Base-by-base conservation (phyloP, 1,139 yeast species). In the Saccharomyces hybrid region DNA sequence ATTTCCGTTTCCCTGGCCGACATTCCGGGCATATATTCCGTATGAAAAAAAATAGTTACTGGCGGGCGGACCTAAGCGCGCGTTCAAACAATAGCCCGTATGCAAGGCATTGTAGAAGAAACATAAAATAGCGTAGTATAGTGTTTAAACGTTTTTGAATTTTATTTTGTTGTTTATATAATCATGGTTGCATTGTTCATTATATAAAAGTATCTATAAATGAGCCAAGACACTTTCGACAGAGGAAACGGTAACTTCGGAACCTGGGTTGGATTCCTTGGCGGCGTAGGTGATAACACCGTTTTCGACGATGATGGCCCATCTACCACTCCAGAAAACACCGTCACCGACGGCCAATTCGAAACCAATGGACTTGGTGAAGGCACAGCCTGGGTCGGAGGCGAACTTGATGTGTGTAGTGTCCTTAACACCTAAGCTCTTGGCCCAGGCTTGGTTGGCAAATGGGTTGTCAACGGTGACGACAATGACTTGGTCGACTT, bases 381-480 rank as follows among this genome's bases (percentile, higher is more conserved):
- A 83, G 42, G 73, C 72, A 51, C 85, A 85, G 56, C 79, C 79
- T 49, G 88, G 82, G 69, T 90, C 97, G 59, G 85, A 76, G 52
- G 84, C 96, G 69, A 88, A 88, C 63, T 83, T 78, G 56, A 86
- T 70, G 72, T 78, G 67, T 62, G 75, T 59, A 14, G 68, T 64
- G 52, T 63, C 67, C 54, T 59, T 66, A 50, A 75, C 78, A 47
- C 74, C 73, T 34, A 87, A 75, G 20, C 83, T 81, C 73, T 86
- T 86, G 59, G 87, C 91, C 95, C 95, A 88, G 47, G 95, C 95
- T 59, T 80, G 74, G 70, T 77, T 75, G 55, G 89, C 95, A 68
- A 88, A 88, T 32, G 97, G 88, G 64, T 87, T 89, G 72, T 89
- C 90, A 57, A 88, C 86, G 53, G 95, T 80, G 57, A 88, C 69